Conservation (phyloP, 805 yeast genomes). For the Saccharomycopsis guyanensis region DNA sequence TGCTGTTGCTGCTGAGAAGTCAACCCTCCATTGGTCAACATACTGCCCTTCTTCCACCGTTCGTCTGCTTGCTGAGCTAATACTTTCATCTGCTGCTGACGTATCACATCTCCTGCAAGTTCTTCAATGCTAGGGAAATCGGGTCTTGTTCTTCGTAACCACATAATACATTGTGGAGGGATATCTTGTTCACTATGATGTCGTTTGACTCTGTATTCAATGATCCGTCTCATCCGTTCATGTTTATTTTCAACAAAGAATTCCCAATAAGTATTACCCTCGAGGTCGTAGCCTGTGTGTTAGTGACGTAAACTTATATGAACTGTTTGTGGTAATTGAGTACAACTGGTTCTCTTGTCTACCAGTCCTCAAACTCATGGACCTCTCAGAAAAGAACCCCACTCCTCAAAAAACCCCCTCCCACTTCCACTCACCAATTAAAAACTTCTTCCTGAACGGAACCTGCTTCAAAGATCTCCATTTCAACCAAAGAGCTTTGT, state of each 20-base stretch:
- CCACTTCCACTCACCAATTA: conserved; percentile 28
- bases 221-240: conserved; percentile 50
- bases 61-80: conserved; percentile 26
- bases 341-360: too few relatives aligned
- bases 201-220: conserved; percentile 45
- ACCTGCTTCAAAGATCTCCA: conserved; percentile 56
- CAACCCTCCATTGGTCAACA: conserved; percentile 17
- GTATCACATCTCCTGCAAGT: conserved; percentile 45
- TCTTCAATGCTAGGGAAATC: conserved; percentile 58
- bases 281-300: conserved; percentile 67
- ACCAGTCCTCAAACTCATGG: too few relatives aligned
- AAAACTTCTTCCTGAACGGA: conserved; percentile 65
- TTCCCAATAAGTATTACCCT: conserved; percentile 85
- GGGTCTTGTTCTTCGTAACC: conserved; percentile 62
- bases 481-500: conserved; percentile 42
- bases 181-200: conserved; percentile 46
- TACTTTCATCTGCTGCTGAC: conserved; percentile 45
- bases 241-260: conserved; percentile 46
- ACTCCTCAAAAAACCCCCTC: too few relatives aligned
- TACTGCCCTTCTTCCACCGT: conserved; percentile 23
- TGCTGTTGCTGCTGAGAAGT: conserved; percentile 10
- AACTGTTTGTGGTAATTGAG: too few relatives aligned
- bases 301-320: too few relatives aligned
- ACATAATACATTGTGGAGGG: conserved; percentile 71
- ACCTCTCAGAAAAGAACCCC: too few relatives aligned